Base-by-base conservation (phyloP, 495 filamentous ascomycete genomes). In the Coniosporium apollinis region DNA sequence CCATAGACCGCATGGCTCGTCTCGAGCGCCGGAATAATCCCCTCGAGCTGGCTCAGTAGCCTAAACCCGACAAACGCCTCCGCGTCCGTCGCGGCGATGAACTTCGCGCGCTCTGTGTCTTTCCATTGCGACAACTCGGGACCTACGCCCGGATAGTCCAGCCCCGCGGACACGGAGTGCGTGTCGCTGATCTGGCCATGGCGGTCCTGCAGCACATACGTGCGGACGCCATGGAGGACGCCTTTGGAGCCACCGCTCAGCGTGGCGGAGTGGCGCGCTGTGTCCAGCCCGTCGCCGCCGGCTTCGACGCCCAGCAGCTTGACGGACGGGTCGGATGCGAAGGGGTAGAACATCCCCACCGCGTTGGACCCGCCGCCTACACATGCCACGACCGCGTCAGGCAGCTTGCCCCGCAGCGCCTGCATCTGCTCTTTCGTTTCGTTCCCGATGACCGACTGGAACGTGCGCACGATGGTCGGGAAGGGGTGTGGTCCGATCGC, bases 101-200 rank as follows among this genome's bases (percentile, higher is more conserved):
- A 99, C 49, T 75, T 74, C 34, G 89, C 89, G 0, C 89, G 68
- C 26, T 74, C 63, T 38, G 50, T 76, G 45, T 96, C 91, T 56
- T 99, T 99, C 89, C 91, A 96, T 41, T 65, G 67, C 11, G 74
- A 72, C 20, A 99, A 67, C 52, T 99, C 89, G 8, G 89, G 89
- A 0, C 89, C 89, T 19, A 97, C 89, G 51, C 85, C 89, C 3
- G 89, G 89, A 58, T 97, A 97, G 54, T 97, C 89, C 1, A 97
- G 71, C 39, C 89, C 91, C 2, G 89, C 89, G n/a, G 85, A 94
- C 44, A 97, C 75, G 10, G 85, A 94, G 59, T 97, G 89, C 1
- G 89, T 96, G 22, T 94, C 84, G 20, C 65, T 67, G 47, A 97
- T 93, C 58, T 97, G 91, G 6, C 89, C 89, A 54, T 92, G 71